Evolutionary conservation across 805 yeast species (phyloP).

Genomic region (Wickerhamiella alocasiicola): DNA sequence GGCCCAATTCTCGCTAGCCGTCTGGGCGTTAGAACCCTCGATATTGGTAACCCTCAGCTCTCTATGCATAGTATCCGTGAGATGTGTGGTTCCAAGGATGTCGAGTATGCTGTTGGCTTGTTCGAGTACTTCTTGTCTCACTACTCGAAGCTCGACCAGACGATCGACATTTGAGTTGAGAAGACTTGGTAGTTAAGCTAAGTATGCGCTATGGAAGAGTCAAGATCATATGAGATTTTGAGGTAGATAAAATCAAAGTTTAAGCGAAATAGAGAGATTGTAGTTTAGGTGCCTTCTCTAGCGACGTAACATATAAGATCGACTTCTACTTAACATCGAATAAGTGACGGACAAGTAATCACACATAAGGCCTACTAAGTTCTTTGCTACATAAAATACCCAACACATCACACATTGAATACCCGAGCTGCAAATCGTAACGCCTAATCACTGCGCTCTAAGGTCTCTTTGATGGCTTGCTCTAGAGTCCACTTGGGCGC

Average conservation of each 20-base stretch:
- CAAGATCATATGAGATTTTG: too few relatives aligned
- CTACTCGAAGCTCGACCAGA: constrained; percentile 13
- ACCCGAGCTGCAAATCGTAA: too few relatives aligned
- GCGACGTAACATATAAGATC: too few relatives aligned
- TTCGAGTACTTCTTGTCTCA: constrained; percentile 45
- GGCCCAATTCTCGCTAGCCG: constrained; percentile 88
- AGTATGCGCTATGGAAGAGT: too few relatives aligned
- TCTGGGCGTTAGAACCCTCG: constrained; percentile 76
- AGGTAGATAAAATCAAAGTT: too few relatives aligned
- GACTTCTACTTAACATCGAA: too few relatives aligned
- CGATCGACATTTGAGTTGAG: constrained; percentile 9
- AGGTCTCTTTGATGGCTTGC: constrained; percentile 36
- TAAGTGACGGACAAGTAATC: too few relatives aligned
- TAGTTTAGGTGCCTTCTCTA: neutral
- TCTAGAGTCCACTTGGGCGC: constrained; percentile 65
- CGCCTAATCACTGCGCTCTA: neutral
- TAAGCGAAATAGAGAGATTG: neutral
- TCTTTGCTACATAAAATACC: too few relatives aligned
- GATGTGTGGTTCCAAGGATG: constrained; percentile 72
- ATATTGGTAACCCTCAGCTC: constrained; percentile 81
- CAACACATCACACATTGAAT: too few relatives aligned
- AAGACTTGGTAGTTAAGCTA: too few relatives aligned
- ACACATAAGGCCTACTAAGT: too few relatives aligned
- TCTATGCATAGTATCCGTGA: constrained; percentile 93
- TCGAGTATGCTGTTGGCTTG: constrained; percentile 47